phyloP scores from a whole-genome alignment of 129 eudicot species.

The Escallonia herrerae region DNA sequence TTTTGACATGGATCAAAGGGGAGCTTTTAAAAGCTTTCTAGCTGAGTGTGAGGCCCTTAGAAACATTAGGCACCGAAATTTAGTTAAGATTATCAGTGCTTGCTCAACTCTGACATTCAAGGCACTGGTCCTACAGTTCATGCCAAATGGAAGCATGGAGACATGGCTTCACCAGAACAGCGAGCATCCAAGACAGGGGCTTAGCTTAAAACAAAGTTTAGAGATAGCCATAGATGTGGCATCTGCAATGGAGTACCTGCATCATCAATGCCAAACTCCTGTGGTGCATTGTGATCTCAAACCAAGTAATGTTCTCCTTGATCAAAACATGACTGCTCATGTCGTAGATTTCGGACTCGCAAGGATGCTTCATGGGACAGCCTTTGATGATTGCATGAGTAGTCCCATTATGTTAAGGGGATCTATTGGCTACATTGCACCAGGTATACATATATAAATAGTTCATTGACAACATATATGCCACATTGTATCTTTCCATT shows the following conservation, averaged over 20 bases:
- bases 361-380: slow-evolving; percentile 8
- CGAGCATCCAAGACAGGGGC: background rate
- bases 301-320: slow-evolving; percentile 22
- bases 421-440: slow-evolving; percentile 28
- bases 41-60: slow-evolving; percentile 24
- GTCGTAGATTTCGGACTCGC: slow-evolving; percentile 32
- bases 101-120: slow-evolving; percentile 19
- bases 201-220: slow-evolving; percentile 9
- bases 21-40: slow-evolving; percentile 17
- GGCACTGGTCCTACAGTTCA: slow-evolving; percentile 1
- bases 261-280: slow-evolving; percentile 18
- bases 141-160: background rate
- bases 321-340: slow-evolving; percentile 15
- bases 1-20: slow-evolving; percentile 16
- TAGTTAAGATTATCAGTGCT: slow-evolving; percentile 13
- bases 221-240: slow-evolving; percentile 19
- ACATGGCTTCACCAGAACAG: slow-evolving; percentile 10
- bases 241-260: slow-evolving; percentile 25
- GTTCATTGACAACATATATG: too few species aligned
- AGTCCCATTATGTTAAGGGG: slow-evolving; percentile 19
- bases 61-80: slow-evolving; percentile 19
- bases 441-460: slow-evolving; percentile 11
- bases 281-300: slow-evolving; percentile 25
- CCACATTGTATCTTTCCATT: too few species aligned
- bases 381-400: slow-evolving; percentile 1